Evolutionary conservation across 768 basidiomycete species (phyloP).

Genomic region (Podaxis pistillaris): DNA sequence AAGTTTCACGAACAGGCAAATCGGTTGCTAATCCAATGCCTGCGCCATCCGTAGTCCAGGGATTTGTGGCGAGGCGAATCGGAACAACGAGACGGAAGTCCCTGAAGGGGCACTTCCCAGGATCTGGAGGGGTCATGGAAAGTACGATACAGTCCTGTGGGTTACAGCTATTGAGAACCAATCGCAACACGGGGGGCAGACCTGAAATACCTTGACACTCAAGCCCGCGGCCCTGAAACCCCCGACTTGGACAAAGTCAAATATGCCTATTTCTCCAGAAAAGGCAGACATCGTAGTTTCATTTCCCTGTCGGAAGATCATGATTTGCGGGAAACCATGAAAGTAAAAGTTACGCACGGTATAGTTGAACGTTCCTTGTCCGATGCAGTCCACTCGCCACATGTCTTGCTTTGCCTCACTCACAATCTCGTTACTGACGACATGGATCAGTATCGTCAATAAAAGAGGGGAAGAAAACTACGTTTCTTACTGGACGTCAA

Average conservation of each 20-base stretch:
- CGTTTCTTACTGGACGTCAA: constrained; percentile 54
- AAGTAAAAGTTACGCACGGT: constrained; percentile 36
- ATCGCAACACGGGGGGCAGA: background rate
- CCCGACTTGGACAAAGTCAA: constrained; percentile 45
- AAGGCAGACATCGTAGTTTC: constrained; percentile 63
- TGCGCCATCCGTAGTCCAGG: constrained; percentile 44
- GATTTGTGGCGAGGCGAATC: constrained; percentile 62
- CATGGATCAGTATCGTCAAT: background rate
- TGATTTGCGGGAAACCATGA: background rate
- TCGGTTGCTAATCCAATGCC: constrained; percentile 25
- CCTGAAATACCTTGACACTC: constrained; percentile 50
- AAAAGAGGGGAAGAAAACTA: background rate
- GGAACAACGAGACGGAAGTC: constrained; percentile 65
- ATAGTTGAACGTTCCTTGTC: constrained; percentile 59
- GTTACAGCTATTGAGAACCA: background rate
- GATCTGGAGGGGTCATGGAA: constrained; percentile 57
- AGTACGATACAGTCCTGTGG: constrained; percentile 65
- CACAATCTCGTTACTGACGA: constrained; percentile 42
- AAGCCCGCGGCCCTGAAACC: constrained; percentile 69
- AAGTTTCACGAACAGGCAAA: background rate
- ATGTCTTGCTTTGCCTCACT: constrained; percentile 65
- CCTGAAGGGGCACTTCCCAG: constrained; percentile 49
- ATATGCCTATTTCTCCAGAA: constrained; percentile 59
- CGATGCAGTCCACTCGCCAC: constrained; percentile 64
- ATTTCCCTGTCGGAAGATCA: constrained; percentile 45